Percentiles rank a stretch among this genome's conserved stretches.
Conservation (phyloP, 2,329 filamentous ascomycete species). For the Aspergillus sp. region DNA sequence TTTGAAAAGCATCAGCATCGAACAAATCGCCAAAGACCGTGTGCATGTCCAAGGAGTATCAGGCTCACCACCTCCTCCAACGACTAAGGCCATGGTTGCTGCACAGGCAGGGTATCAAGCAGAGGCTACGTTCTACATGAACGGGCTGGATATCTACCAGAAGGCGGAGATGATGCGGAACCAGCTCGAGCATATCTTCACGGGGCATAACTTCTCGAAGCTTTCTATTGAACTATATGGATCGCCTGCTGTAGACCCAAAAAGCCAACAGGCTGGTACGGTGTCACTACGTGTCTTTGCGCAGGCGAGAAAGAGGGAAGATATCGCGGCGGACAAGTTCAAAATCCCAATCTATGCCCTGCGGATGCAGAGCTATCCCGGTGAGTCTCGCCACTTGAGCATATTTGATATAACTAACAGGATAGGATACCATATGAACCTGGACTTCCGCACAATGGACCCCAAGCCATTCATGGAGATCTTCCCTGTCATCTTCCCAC, state of each 20-base stretch:
- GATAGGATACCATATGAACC: not conserved
- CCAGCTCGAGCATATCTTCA: too few species aligned
- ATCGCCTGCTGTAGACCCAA: not conserved
- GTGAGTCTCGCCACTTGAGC: not conserved
- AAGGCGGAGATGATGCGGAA: too few species aligned
- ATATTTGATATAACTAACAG: too few species aligned
- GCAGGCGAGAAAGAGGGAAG: not conserved
- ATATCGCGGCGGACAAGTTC: not conserved
- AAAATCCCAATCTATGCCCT: not conserved
- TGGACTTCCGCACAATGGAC: not conserved
- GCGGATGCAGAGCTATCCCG: slow-evolving; percentile 1
- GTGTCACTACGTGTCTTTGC: not conserved
- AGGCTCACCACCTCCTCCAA: too few species aligned
- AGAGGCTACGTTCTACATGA: too few species aligned
- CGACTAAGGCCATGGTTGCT: too few species aligned
- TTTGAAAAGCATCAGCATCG: not conserved
- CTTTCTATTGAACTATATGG: not conserved
- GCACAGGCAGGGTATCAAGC: too few species aligned
- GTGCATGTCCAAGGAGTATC: not conserved
- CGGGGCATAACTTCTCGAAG: too few species aligned
- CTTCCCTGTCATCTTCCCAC: not conserved
- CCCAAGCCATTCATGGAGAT: not conserved
- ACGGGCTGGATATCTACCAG: too few species aligned
- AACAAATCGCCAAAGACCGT: not conserved
- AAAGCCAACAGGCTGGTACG: not conserved